phyloP scores from a whole-genome alignment of 2,329 filamentous ascomycete species.

The Aspergillus aculeatinus region DNA sequence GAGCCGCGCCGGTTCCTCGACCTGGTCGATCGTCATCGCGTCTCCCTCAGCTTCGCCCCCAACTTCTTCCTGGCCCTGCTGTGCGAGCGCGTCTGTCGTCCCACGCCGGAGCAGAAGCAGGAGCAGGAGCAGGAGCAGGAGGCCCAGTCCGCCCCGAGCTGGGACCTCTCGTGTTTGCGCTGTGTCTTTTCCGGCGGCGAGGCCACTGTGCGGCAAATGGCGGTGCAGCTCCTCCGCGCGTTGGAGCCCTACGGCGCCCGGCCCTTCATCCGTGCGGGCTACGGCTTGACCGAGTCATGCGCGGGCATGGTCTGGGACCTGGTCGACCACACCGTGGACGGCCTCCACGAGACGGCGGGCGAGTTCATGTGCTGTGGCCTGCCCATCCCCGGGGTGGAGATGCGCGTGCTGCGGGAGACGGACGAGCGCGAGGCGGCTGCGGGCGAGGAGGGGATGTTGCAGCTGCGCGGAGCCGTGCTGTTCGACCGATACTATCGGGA shows the following conservation, averaged over 20 bases:
- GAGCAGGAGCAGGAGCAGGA: not conserved
- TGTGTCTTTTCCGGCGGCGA: constrained; percentile 42
- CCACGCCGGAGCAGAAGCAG: constrained; percentile 8
- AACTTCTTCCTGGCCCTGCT: constrained; percentile 23
- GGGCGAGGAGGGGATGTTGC: constrained; percentile 18
- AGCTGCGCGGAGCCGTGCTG: constrained; percentile 24
- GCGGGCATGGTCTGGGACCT: constrained; percentile 46
- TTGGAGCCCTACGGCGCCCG: constrained; percentile 30
- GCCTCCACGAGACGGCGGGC: not conserved
- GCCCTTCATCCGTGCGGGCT: constrained; percentile 37
- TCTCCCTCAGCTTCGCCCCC: constrained; percentile 27
- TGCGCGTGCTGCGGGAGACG: constrained; percentile 18
- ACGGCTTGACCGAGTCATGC: constrained; percentile 51
- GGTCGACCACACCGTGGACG: constrained; percentile 4
- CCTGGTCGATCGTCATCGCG: constrained; percentile 40
- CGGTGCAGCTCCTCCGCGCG: constrained; percentile 37
- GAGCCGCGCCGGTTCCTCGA: constrained; percentile 44
- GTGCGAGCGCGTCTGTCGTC: too few species aligned
- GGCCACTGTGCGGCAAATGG: constrained; percentile 33
- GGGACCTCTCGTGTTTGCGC: constrained; percentile 15
- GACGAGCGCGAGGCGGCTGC: not conserved
- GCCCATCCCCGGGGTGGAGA: constrained; percentile 21
- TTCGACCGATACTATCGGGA: constrained; percentile 34
- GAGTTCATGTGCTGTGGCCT: constrained; percentile 21
- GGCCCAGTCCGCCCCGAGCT: not conserved